These are phyloP conservation scores for Calonectria pseudoreteaudii DNA, from an alignment of 2,329 filamentous ascomycete species.

Conservation along the genomic window DNA sequence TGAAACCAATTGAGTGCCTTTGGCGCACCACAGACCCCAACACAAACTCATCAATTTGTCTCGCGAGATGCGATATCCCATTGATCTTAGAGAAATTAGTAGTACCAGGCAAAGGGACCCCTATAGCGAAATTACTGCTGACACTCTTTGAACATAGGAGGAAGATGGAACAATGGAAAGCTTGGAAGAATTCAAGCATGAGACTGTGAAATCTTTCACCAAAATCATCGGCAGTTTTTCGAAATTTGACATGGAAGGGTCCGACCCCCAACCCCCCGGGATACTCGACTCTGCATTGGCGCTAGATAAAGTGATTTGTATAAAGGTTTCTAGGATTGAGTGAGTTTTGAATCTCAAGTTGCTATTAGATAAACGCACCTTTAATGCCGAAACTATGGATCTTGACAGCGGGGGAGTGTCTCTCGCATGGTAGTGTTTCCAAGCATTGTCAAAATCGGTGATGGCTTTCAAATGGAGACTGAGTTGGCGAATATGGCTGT, in stretches of 20 bases:
- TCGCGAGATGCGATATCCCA: no score
- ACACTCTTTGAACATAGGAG: no score
- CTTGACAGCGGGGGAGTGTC: not conserved
- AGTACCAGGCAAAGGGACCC: no score
- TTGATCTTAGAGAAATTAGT: no score
- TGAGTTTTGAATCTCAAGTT: not conserved
- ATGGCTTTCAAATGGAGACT: not conserved
- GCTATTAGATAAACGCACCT: not conserved
- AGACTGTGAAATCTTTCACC: not conserved
- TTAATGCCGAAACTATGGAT: not conserved
- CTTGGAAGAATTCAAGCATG: not conserved
- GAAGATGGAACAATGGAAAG: not conserved
- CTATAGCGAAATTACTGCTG: no score
- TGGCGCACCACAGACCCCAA: no score
- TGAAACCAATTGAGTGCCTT: no score
- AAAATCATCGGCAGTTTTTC: not conserved
- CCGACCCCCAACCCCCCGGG: not conserved
- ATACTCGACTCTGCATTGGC: not conserved
- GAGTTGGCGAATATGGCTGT: not conserved
- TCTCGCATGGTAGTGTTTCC: not conserved
- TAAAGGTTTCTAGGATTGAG: not conserved
- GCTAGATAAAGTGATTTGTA: constrained; percentile 6
- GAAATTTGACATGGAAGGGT: not conserved
- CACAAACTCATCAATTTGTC: no score
- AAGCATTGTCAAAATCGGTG: not conserved